Evolutionary conservation across 805 yeast genomes (phyloP), one percentile per base, ranked within the genome.

Genomic region (Candida nonsorbophila): DNA sequence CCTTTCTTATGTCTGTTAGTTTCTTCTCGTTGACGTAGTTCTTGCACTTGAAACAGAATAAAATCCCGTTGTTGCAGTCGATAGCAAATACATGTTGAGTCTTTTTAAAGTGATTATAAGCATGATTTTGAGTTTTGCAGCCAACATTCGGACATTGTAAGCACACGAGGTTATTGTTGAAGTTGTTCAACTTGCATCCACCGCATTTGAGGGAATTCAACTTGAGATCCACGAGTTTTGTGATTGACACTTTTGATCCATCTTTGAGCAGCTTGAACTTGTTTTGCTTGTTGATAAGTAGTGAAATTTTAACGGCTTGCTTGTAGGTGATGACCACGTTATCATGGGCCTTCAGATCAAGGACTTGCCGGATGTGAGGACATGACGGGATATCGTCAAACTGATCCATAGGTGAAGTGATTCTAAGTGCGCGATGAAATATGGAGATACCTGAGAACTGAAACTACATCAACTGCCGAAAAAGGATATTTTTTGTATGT

Each of bases 41-140:
- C 10, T 73, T 71, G 55, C 97, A 90, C 50, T 69, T 74, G 53
- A 83, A 82, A 53, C 97, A 90, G 47, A 74, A 80, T 24, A 88
- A 53, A 25, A 79, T 67, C 2, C 88, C 88, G 28, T 75, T 69
- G 12, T 63, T 60, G 3, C 86, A 65, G 51, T 82, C 87, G 21
- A 85, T 79, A 24, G 62, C 64, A 39, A 62, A 60, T 24, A 55
- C 38, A 44, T 62, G 68, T 30, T 51, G 53, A 27, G 49, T 53
- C 10, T 44, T 28, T 37, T 49, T 55, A 33, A 53, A 60, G 41
- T 59, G 67, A 13, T 42, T 31, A 30, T 45, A 41, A 5, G 57
- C 59, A 38, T 62, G 67, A 28, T 43, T 36, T 11, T 56, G 45
- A 22, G 58, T 51, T 26, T 64, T 61, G 48, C 94, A 84, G 2